Conservation (phyloP, 2,329 filamentous ascomycete species). For the Kalaharituber pfeilii region DNA sequence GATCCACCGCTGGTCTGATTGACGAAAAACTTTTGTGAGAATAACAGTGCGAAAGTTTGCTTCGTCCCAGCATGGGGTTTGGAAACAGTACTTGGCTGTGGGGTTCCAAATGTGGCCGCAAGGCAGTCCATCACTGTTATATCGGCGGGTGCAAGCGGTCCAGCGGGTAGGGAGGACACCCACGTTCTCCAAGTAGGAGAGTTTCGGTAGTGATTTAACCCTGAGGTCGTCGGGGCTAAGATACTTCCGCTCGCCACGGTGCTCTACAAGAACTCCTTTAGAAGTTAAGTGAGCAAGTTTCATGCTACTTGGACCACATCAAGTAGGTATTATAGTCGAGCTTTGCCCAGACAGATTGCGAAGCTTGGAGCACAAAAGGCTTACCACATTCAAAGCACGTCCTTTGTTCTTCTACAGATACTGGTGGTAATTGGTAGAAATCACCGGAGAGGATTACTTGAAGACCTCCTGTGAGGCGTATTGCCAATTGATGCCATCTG, state of each 20-base stretch:
- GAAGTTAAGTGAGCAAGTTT: too few species aligned
- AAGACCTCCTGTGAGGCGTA: conserved; percentile 26
- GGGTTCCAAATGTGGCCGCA: conserved; percentile 16
- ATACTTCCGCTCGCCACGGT: neutral
- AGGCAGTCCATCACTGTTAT: neutral
- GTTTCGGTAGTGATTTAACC: neutral
- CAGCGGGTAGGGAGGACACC: neutral
- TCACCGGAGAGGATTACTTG: conserved; percentile 43
- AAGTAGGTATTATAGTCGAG: too few species aligned
- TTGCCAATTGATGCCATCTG: neutral
- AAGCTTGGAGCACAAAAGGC: too few species aligned
- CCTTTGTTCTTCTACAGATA: conserved; percentile 26
- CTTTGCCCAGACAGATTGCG: too few species aligned
- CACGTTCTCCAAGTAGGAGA: neutral
- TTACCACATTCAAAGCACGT: conserved; percentile 36
- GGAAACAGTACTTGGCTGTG: conserved; percentile 44
- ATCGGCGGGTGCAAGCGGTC: neutral
- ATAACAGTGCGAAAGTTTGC: conserved; percentile 38
- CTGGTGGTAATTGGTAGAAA: conserved; percentile 43
- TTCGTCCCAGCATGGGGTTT: conserved; percentile 37
- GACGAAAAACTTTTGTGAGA: conserved; percentile 40
- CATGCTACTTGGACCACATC: too few species aligned
- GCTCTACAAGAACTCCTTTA: too few species aligned
- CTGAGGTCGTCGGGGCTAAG: neutral
- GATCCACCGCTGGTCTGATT: conserved; percentile 38